These are phyloP conservation scores for Gossypium lobatum DNA, from an alignment of 441 rosid genomes.

Conservation along the genomic window DNA sequence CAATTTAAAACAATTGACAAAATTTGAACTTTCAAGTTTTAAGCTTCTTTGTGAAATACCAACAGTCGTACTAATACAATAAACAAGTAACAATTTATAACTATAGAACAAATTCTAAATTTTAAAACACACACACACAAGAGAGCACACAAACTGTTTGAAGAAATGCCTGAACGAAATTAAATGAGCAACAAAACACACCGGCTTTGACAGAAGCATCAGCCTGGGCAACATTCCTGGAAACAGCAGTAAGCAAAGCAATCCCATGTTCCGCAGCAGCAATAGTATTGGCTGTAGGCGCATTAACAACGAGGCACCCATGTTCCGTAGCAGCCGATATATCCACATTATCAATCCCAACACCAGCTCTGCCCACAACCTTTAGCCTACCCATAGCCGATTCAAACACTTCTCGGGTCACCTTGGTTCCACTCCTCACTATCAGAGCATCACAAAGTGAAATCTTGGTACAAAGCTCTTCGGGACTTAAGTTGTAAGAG, in stretches of 20 bases:
- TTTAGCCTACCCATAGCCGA: slow-evolving; percentile 53
- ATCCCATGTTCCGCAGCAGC: slow-evolving; percentile 69
- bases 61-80: not conserved
- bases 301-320: slow-evolving; percentile 64
- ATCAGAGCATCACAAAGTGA: slow-evolving; percentile 55
- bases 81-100: not conserved
- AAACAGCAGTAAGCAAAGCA: slow-evolving; percentile 50
- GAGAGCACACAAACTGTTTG: slow-evolving; percentile 11
- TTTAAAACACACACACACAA: not conserved
- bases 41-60: not conserved
- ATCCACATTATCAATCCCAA: slow-evolving; percentile 66
- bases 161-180: slow-evolving; percentile 16
- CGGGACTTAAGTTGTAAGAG: slow-evolving; percentile 46
- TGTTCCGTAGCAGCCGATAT: slow-evolving; percentile 61
- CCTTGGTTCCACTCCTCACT: slow-evolving; percentile 67
- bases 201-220: slow-evolving; percentile 65
- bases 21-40: not conserved
- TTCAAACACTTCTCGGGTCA: slow-evolving; percentile 56
- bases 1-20: not conserved
- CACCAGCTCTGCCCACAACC: slow-evolving; percentile 69
- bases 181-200: slow-evolving; percentile 8
- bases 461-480: slow-evolving; percentile 57
- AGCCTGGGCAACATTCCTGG: slow-evolving; percentile 56
- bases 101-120: not conserved
- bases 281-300: slow-evolving; percentile 62